Percentiles rank a stretch among this genome's conserved stretches.
These are phyloP conservation scores for Peronospora farinosa DNA, from an alignment of 352 stramenopile species.

Conservation along the genomic window DNA sequence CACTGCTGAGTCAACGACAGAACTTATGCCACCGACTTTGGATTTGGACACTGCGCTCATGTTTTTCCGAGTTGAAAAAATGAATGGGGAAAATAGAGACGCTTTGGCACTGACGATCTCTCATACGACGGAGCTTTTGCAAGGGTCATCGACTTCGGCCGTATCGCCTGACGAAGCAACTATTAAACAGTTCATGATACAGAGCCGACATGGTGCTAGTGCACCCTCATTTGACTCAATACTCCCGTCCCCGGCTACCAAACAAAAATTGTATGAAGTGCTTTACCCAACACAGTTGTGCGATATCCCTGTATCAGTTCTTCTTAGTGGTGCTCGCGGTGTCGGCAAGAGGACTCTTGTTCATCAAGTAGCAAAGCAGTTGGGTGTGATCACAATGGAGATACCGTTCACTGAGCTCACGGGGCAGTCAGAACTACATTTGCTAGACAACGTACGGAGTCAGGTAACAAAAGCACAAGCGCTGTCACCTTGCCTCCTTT, in stretches of 20 bases:
- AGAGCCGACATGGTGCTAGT: constrained; percentile 16
- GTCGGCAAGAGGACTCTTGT: constrained; percentile 71
- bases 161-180: constrained; percentile 45
- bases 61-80: constrained; percentile 70
- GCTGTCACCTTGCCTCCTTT: constrained; percentile 68
- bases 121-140: constrained; percentile 59
- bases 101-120: constrained; percentile 50
- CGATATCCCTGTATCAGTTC: constrained; percentile 62
- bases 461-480: constrained; percentile 62
- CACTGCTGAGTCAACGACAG: constrained; percentile 8
- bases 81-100: constrained; percentile 22
- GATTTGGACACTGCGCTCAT: constrained; percentile 57
- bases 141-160: constrained; percentile 45
- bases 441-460: constrained; percentile 68
- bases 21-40: constrained; percentile 44
- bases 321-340: constrained; percentile 57
- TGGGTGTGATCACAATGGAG: constrained; percentile 68
- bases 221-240: constrained; percentile 15
- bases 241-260: constrained; percentile 25
- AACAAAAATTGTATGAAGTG: constrained; percentile 55
- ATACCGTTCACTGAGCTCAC: constrained; percentile 75
- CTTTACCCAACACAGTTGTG: constrained; percentile 63
- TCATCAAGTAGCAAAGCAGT: constrained; percentile 54
- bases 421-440: constrained; percentile 57
- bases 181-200: constrained; percentile 44